A percentile compares a stretch with the other conserved stretches of the same genome.
phyloP scores from a whole-genome alignment of 208 protist species.

The Herpetomonas samuelpessoai region DNA sequence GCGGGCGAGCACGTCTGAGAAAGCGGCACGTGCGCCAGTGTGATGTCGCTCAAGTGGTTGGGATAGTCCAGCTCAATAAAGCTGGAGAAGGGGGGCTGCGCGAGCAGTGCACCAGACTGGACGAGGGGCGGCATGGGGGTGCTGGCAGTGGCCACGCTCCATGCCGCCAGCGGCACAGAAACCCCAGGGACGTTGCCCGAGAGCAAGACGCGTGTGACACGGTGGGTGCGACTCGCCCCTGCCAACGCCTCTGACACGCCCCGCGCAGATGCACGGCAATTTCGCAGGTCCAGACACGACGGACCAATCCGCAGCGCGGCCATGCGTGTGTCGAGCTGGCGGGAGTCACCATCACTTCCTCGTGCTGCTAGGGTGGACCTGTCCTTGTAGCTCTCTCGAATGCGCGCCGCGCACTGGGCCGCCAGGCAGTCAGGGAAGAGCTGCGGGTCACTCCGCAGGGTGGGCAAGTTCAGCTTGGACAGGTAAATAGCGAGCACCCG shows the following conservation, averaged over 20 bases:
- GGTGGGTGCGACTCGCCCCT: constrained; percentile 53
- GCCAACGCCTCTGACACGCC: constrained; percentile 65
- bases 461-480: constrained; percentile 36
- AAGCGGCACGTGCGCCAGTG: constrained; percentile 51
- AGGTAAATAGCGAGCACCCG: constrained; percentile 75
- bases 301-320: constrained; percentile 41
- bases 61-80: constrained; percentile 26
- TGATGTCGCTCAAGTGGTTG: constrained; percentile 29
- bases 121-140: no score
- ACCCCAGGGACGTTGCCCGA: constrained; percentile 40
- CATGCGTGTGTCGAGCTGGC: no score
- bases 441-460: constrained; percentile 26
- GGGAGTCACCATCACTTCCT: no score
- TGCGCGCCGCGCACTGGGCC: no score
- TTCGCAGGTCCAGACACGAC: constrained; percentile 46
- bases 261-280: constrained; percentile 50
- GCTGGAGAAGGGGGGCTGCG: constrained; percentile 26
- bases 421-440: constrained; percentile 43
- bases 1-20: constrained; percentile 50
- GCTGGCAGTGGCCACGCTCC: no score
- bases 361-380: no score
- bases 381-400: no score
- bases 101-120: constrained; percentile 25
- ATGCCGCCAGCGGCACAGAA: constrained; percentile 22
- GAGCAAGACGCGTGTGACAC: constrained; percentile 34